Conservation (phyloP, 2,329 filamentous ascomycete species). For the Sarocladium kiliense region DNA sequence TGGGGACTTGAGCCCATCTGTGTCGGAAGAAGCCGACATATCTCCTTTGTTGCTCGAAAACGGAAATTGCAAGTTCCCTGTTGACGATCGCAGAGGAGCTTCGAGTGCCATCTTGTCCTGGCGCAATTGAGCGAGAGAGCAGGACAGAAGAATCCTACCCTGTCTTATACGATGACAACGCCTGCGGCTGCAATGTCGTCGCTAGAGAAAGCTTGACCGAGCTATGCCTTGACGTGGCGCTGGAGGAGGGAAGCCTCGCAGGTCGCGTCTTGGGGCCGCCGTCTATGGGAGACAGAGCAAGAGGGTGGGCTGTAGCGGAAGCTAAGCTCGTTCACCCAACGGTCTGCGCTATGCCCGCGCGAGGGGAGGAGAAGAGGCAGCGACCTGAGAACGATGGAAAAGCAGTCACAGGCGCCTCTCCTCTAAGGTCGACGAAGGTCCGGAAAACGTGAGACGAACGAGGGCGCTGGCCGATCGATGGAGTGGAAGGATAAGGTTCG, state of each 20-base stretch:
- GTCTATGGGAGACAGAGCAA: background rate
- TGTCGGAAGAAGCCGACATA: slow-evolving; percentile 51
- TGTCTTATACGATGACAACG: background rate
- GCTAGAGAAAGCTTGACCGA: background rate
- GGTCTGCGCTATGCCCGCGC: background rate
- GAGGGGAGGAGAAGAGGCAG: background rate
- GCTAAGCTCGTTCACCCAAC: background rate
- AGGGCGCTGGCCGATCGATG: background rate
- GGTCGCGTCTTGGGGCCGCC: slow-evolving; percentile 3
- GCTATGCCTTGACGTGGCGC: background rate
- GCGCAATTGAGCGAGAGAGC: background rate
- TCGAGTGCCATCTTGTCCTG: slow-evolving; percentile 28
- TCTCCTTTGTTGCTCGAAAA: slow-evolving; percentile 42
- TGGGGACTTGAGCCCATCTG: slow-evolving; percentile 40
- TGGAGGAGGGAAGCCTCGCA: background rate
- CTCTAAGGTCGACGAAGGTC: background rate
- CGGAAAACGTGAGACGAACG: background rate
- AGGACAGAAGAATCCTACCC: background rate
- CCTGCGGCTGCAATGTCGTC: background rate
- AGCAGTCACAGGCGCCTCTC: slow-evolving; percentile 5
- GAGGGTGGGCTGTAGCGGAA: background rate
- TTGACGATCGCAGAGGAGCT: slow-evolving; percentile 58
- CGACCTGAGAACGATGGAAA: background rate
- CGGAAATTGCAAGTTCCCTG: slow-evolving; percentile 38
- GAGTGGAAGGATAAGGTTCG: background rate